Evolutionary conservation across 2,329 filamentous ascomycete genomes (phyloP).

Genomic region (Xylaria sp.): DNA sequence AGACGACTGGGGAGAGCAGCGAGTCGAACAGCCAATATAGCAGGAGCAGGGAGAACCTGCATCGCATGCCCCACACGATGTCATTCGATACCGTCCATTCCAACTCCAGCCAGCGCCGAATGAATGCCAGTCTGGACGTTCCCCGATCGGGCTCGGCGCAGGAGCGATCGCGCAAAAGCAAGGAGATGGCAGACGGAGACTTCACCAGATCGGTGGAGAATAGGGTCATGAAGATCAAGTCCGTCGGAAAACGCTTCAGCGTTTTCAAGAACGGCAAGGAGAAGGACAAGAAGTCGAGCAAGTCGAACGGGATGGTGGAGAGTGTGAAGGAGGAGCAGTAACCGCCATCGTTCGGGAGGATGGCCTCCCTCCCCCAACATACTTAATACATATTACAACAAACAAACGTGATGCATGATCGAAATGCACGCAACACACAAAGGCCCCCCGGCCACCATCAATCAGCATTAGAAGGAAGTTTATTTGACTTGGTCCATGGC

Average conservation of each 20-base stretch:
- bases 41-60: conserved; percentile 35
- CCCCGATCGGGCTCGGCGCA: conserved; percentile 21
- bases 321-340: conserved; percentile 52
- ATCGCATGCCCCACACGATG: conserved; percentile 43
- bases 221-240: conserved; percentile 48
- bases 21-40: conserved; percentile 32
- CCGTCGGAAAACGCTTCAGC: conserved; percentile 73
- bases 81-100: conserved; percentile 30
- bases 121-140: conserved; percentile 23
- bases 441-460: no score
- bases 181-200: conserved; percentile 28
- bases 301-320: conserved; percentile 47
- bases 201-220: conserved; percentile 32
- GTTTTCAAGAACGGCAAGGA: conserved; percentile 60
- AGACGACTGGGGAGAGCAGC: conserved; percentile 28
- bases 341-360: neutral
- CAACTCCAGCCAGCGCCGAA: conserved; percentile 17
- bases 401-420: no score
- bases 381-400: no score
- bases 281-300: conserved; percentile 64
- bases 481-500: conserved; percentile 13
- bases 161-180: conserved; percentile 28
- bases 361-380: neutral
- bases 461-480: neutral
- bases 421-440: neutral